phyloP scores from a whole-genome alignment of 306 rosid species.

The Cucumis melo region DNA sequence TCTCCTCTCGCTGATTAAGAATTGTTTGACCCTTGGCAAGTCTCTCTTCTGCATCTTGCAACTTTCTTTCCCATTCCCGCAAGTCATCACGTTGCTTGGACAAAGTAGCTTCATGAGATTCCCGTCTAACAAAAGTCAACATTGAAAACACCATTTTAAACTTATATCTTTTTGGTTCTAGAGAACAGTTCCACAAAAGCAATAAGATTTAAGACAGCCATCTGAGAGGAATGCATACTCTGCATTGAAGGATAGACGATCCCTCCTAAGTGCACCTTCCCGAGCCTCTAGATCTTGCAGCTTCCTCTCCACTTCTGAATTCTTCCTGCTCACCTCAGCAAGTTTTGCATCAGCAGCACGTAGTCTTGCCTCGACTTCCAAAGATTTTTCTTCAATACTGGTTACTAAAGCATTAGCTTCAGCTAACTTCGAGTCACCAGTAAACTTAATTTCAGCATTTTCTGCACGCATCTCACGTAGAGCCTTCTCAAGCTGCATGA shows the following conservation, averaged over 20 bases:
- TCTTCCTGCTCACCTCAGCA: constrained; percentile 78
- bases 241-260: constrained; percentile 54
- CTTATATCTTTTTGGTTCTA: background rate
- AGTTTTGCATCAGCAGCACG: constrained; percentile 85
- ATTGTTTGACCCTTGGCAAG: constrained; percentile 67
- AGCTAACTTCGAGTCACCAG: constrained; percentile 73
- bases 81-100: constrained; percentile 79
- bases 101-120: constrained; percentile 40
- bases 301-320: constrained; percentile 68
- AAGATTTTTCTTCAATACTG: constrained; percentile 76
- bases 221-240: constrained; percentile 36
- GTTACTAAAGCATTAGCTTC: constrained; percentile 82
- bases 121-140: constrained; percentile 41
- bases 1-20: constrained; percentile 88
- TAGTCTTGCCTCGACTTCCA: constrained; percentile 76
- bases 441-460: constrained; percentile 74
- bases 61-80: constrained; percentile 85
- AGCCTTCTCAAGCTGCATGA: constrained; percentile 79
- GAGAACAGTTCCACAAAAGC: background rate
- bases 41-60: constrained; percentile 92
- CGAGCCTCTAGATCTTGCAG: constrained; percentile 61
- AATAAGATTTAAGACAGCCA: background rate
- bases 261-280: constrained; percentile 56
- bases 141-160: background rate
- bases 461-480: constrained; percentile 82